Evolutionary conservation across 2,329 filamentous ascomycete genomes (phyloP), one percentile per base, ranked within the genome.

Genomic region (Xylariaceae sp.): DNA sequence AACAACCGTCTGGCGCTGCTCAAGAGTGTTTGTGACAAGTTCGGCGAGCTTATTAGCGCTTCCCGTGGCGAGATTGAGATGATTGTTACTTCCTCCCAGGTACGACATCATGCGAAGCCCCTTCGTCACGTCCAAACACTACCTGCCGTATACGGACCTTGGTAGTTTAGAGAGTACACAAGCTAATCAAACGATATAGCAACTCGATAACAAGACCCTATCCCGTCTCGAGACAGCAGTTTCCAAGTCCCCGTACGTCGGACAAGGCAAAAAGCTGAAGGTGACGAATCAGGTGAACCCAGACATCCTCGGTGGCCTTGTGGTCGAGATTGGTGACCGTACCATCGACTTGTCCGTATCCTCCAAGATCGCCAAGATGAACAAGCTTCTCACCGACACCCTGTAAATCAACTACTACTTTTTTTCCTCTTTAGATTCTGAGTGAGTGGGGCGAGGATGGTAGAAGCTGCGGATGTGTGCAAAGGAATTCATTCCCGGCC

Each of bases 261-360:
- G 88, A 72, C 84, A 89, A 75, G 92, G 92, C 80, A 92, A 97
- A 88, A 97, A 96, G 83, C 86, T 97, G 77, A 97, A 96, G 88
- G 89, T 97, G 69, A 90, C 91, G 67, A 89, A 95, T 79, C 88
- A 91, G 82, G 89, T 97, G 76, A 94, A 96, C 85, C 84, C 93
- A 58, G 93, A 97, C 55, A 93, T 99, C 72, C 78, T 95, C 64
- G 94, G 94, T 64, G 94, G 94, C 59, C 86, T 99, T 65, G 78
- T 99, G 64, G 93, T 99, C 71, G 93, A 97, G 81, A 89, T 97
- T 66, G 93, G 92, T 70, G 93, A 97, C 83, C 89, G 93, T 73
- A 97, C 93, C 75, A 96, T 99, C 73, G 94, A 99, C 79, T 88
- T 97, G 67, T 94, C 89, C 77, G 92, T 99, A 71, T 93, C 93